Evolutionary conservation across 768 basidiomycete species (phyloP).

Genomic region (Trametes sanguinea): DNA sequence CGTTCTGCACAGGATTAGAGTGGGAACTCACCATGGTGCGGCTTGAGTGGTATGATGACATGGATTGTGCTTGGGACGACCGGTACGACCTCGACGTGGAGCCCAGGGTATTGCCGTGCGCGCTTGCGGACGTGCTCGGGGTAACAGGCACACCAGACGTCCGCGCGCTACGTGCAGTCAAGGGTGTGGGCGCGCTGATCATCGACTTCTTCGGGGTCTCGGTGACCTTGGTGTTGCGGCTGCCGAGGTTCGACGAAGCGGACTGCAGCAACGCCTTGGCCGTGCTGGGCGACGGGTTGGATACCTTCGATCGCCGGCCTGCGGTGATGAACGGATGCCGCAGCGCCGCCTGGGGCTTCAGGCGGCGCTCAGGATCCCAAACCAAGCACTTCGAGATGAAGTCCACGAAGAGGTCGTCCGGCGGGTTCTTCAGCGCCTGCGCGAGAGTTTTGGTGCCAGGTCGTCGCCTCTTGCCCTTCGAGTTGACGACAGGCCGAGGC

Average conservation of each 20-base stretch:
- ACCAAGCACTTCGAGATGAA: conserved; percentile 96
- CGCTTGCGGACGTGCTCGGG: conserved; percentile 49
- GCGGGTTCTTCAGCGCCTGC: conserved; percentile 83
- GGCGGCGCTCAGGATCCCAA: conserved; percentile 95
- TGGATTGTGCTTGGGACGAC: conserved; percentile 65
- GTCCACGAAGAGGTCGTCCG: conserved; percentile 92
- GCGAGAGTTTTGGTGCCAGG: conserved; percentile 90
- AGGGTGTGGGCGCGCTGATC: conserved; percentile 85
- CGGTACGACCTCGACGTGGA: conserved; percentile 68
- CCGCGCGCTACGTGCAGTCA: conserved; percentile 75
- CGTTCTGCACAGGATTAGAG: neutral
- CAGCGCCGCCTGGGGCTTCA: conserved; percentile 92
- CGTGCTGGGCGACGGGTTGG: conserved; percentile 44
- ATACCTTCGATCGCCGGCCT: conserved; percentile 55
- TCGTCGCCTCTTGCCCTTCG: conserved; percentile 89
- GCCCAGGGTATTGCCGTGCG: conserved; percentile 54
- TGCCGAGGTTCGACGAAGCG: conserved; percentile 51
- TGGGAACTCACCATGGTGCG: conserved; percentile 65
- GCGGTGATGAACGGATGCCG: conserved; percentile 87
- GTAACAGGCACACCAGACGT: conserved; percentile 57
- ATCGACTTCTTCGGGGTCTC: conserved; percentile 87
- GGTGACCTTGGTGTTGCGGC: conserved; percentile 54
- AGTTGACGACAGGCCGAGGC: conserved; percentile 92
- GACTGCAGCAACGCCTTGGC: conserved; percentile 61
- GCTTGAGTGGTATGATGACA: conserved; percentile 75